Percentiles rank a stretch among this genome's conserved stretches.
phyloP scores from a whole-genome alignment of 2,329 filamentous ascomycete genomes.

The Aaosphaeria arxii region DNA sequence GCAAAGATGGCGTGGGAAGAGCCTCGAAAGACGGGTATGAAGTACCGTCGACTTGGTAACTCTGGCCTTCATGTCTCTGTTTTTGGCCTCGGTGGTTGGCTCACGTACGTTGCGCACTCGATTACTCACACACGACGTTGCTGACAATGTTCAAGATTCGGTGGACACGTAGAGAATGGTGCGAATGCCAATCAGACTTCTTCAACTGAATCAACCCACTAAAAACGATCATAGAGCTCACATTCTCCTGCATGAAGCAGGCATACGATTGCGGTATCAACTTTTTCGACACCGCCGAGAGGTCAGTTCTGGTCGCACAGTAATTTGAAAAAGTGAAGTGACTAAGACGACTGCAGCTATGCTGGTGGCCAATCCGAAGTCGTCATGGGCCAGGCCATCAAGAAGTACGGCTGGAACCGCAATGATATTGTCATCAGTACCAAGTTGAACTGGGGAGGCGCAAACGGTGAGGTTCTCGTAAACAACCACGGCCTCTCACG shows the following conservation, averaged over 20 bases:
- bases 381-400: slow-evolving; percentile 56
- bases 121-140: neutral
- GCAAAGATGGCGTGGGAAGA: slow-evolving; percentile 27
- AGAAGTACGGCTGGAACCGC: slow-evolving; percentile 55
- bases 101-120: slow-evolving; percentile 60
- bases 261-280: slow-evolving; percentile 55
- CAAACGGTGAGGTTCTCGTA: slow-evolving; percentile 50
- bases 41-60: slow-evolving; percentile 69
- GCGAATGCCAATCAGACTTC: slow-evolving; percentile 4
- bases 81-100: slow-evolving; percentile 60
- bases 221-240: slow-evolving; percentile 42
- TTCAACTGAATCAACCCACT: neutral
- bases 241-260: slow-evolving; percentile 53
- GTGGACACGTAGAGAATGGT: slow-evolving; percentile 69
- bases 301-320: neutral
- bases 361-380: slow-evolving; percentile 53
- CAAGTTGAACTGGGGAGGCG: slow-evolving; percentile 59
- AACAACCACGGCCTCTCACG: slow-evolving; percentile 68
- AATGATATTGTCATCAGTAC: slow-evolving; percentile 56
- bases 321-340: too few relatives aligned
- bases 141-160: slow-evolving; percentile 30
- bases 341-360: slow-evolving; percentile 43
- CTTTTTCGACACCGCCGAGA: slow-evolving; percentile 27
- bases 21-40: slow-evolving; percentile 30
- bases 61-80: slow-evolving; percentile 72